Evolutionary conservation across 768 basidiomycete genomes (phyloP), one percentile per base, ranked within the genome.

Genomic region (Cantharellus cinnabarinus): DNA sequence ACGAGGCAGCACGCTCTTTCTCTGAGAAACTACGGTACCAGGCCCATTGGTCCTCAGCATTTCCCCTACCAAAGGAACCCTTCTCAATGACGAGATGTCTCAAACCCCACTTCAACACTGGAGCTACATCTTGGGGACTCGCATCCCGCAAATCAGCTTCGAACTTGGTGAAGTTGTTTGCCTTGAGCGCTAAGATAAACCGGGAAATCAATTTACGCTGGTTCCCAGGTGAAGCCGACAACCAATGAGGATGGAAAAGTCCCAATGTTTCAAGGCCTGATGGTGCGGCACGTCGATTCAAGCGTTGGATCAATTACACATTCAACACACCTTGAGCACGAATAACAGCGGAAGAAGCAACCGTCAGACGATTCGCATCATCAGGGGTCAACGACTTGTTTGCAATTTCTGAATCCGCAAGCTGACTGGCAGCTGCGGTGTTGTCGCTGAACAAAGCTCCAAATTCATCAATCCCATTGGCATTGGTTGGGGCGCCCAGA

Each of bases 171-270:
- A 70, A 65, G 41, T 77, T 64, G 42, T 79, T 67, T 34, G 74
- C 65, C 35, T 78, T 69, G 61, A 65, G 51, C 14, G 62, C 50
- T n/a, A 57, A 39, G n/a, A 89, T 73, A 71, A 82, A 88, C 35
- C 66, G 76, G 15, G 83, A 83, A 59, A 87, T 78, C 40, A 89
- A 79, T 62, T 68, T 73, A 63, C 71, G 79, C 68, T 89, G 86
- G n/a, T 76, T 69, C 5, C 79, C 76, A 4, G 78, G 78, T 3
- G 83, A 85, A 4, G 85, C 75, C 44, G 85, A 81, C 67, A 83
- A 75, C 85, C 83, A 89, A 67, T 88, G 82, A 3, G 87, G 84
- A 64, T 83, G 83, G 83, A 89, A 89, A 52, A 89, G 74, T 20
- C 86, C 87, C 52, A 85, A 79, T 2, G 82, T 80, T 67, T 87